These are phyloP conservation scores for Colletotrichum kahawae DNA, from an alignment of 2,329 filamentous ascomycete species.

Conservation along the genomic window DNA sequence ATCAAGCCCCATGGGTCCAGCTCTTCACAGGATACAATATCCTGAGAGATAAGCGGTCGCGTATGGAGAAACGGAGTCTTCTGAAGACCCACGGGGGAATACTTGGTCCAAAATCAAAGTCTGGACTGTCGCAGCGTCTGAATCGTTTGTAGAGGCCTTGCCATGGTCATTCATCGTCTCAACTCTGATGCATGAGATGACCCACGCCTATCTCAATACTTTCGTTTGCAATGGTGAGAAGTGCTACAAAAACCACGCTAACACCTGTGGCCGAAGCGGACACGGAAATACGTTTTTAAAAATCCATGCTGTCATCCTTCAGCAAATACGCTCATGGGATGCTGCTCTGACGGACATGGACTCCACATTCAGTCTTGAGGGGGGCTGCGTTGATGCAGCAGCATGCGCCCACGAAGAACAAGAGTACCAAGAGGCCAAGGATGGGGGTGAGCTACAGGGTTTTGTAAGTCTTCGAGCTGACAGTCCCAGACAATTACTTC, in stretches of 20 bases:
- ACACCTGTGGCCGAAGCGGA: background rate
- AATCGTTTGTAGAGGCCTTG: background rate
- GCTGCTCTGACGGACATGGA: background rate
- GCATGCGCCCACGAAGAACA: background rate
- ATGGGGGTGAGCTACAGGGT: background rate
- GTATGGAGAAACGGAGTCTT: background rate
- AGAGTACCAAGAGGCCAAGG: background rate
- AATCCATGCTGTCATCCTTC: background rate
- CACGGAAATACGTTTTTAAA: background rate
- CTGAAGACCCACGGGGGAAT: background rate
- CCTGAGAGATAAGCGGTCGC: background rate
- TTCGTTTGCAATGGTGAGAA: background rate
- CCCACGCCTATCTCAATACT: background rate
- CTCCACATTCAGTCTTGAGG: background rate
- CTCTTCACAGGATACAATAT: background rate
- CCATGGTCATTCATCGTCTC: background rate
- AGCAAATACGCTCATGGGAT: background rate
- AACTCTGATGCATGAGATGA: slow-evolving; percentile 19
- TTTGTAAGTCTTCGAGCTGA: background rate
- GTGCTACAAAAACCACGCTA: background rate
- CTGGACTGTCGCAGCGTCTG: background rate
- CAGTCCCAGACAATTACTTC: background rate
- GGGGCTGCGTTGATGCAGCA: background rate
- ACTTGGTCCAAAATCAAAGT: background rate
- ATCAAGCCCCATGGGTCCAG: background rate